phyloP scores from a whole-genome alignment of 108 stramenopile species.

The Stephanodiscus triporus region DNA sequence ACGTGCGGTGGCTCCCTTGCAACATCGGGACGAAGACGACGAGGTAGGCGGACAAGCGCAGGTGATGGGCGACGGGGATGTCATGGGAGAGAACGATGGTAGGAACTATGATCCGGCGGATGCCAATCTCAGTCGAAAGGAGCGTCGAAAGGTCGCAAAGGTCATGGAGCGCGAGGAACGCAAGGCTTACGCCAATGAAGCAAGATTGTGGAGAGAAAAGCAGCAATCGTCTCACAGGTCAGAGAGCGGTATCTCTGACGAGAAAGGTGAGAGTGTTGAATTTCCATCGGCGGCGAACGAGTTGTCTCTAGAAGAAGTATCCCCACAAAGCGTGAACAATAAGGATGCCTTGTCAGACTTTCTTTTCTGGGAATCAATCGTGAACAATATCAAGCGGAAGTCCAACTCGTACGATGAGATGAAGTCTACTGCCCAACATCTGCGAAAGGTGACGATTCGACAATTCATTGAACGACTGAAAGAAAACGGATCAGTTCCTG shows the following conservation, averaged over 20 bases:
- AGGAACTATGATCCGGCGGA: too few species aligned
- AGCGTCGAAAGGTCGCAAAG: constrained; percentile 73
- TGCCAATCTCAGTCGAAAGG: constrained; percentile 66
- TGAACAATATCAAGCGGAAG: constrained; percentile 1
- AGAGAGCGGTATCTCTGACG: not conserved
- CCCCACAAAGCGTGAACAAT: constrained; percentile 18
- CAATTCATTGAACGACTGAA: constrained; percentile 45
- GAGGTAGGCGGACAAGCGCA: too few species aligned
- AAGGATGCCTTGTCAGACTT: constrained; percentile 30
- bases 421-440: not conserved
- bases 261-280: constrained; percentile 22
- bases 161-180: constrained; percentile 64
- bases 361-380: constrained; percentile 30
- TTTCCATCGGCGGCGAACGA: constrained; percentile 24
- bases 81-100: too few species aligned
- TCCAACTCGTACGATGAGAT: not conserved
- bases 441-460: constrained; percentile 45
- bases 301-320: constrained; percentile 23
- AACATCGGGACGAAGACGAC: too few species aligned
- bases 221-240: not conserved
- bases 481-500: constrained; percentile 26
- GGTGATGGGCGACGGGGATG: too few species aligned
- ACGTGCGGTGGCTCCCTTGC: too few species aligned
- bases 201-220: constrained; percentile 46
- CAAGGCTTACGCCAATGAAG: constrained; percentile 52